Conservation (phyloP, 2,329 filamentous ascomycete genomes). For the Neonectria magnoliae region DNA sequence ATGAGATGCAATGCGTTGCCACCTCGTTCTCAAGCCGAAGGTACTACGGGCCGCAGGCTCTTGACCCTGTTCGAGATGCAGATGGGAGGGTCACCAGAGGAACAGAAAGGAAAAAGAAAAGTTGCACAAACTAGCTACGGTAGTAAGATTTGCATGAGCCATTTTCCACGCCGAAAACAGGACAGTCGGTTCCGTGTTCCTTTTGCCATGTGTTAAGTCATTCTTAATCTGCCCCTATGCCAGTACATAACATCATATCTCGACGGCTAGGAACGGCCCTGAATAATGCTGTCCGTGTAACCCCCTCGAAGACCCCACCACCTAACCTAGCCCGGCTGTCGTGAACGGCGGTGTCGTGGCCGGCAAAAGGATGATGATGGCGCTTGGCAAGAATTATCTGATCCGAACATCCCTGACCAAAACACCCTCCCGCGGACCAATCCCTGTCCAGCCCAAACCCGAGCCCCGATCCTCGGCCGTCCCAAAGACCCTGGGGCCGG, state of each 20-base stretch:
- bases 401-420: conserved; percentile 44
- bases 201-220: too few relatives aligned
- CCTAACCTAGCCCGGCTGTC: neutral
- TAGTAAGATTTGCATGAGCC: conserved; percentile 7
- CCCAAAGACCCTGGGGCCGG: neutral
- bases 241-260: neutral
- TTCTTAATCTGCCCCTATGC: neutral
- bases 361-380: neutral
- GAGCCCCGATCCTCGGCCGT: neutral
- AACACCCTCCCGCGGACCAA: conserved; percentile 18
- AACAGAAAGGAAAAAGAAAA: neutral
- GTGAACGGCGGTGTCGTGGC: neutral
- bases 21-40: conserved; percentile 13
- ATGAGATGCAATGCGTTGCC: neutral
- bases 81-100: conserved; percentile 1
- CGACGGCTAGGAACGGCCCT: neutral
- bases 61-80: conserved; percentile 2
- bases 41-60: neutral
- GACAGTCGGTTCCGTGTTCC: conserved; percentile 2
- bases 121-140: neutral
- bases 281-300: neutral
- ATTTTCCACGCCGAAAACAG: conserved; percentile 11
- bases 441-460: neutral
- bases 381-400: conserved; percentile 47
- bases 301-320: neutral